phyloP scores from a whole-genome alignment of 257 asterid genomes.

The Solanum commersonii region DNA sequence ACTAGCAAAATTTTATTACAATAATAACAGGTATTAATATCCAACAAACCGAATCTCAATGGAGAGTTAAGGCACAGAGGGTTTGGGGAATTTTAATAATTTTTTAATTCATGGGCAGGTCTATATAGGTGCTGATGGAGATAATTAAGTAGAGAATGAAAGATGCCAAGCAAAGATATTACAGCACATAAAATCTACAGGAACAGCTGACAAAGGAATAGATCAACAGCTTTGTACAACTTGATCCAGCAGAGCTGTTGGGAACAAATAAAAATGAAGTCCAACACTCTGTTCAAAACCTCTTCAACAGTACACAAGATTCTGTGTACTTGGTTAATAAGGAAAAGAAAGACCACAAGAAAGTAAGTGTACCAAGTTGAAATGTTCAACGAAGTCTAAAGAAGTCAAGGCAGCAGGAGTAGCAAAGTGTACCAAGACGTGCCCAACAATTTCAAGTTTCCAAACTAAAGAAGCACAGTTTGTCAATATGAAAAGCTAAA shows the following conservation, averaged over 20 bases:
- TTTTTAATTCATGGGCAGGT: not conserved
- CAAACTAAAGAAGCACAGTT: not conserved
- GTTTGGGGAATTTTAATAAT: not conserved
- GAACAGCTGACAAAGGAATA: not conserved
- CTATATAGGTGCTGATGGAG: not conserved
- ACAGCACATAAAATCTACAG: not conserved
- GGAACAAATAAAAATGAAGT: not conserved
- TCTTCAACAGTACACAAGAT: not conserved
- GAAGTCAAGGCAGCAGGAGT: not conserved
- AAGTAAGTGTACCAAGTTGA: not conserved
- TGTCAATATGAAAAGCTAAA: not conserved
- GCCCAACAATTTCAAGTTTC: not conserved
- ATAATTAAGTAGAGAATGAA: not conserved
- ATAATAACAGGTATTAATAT: not conserved
- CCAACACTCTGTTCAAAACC: not conserved
- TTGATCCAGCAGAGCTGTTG: not conserved
- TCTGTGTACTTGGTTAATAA: not conserved
- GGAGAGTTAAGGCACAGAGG: not conserved
- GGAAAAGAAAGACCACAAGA: not conserved
- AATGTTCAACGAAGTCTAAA: not conserved
- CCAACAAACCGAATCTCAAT: not conserved
- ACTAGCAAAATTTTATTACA: not conserved
- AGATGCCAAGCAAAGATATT: not conserved
- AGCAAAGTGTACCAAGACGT: not conserved
- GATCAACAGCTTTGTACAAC: not conserved